phyloP scores from a whole-genome alignment of 192 early-diverging fungal genomes.

The Phlyctochytrium planicorne region DNA sequence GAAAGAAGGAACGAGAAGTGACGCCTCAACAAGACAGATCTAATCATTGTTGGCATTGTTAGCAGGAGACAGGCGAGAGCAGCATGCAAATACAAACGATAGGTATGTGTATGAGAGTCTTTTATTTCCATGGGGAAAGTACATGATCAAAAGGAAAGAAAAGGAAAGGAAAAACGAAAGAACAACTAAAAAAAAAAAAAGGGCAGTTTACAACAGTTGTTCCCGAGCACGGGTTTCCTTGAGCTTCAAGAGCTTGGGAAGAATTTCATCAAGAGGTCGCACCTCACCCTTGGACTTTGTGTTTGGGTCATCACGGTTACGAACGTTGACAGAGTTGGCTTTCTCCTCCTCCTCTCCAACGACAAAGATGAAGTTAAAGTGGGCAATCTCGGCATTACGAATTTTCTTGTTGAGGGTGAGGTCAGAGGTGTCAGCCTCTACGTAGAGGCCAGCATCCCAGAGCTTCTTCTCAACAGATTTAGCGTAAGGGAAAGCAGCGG shows the following conservation, averaged over 20 bases:
- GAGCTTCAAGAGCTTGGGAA: conserved; percentile 67
- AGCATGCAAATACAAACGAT: too few relatives aligned
- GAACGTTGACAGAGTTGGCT: conserved; percentile 81
- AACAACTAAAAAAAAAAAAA: too few relatives aligned
- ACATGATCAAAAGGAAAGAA: too few relatives aligned
- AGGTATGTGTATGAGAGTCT: too few relatives aligned
- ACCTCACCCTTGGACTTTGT: conserved; percentile 63
- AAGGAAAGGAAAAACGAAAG: too few relatives aligned
- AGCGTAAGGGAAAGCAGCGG: conserved; percentile 79
- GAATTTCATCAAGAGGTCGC: conserved; percentile 66
- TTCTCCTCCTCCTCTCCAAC: conserved; percentile 85
- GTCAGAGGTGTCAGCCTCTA: conserved; percentile 82
- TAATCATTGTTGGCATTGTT: too few relatives aligned
- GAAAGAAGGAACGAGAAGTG: too few relatives aligned
- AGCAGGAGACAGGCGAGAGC: too few relatives aligned
- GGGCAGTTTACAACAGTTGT: conserved; percentile 18
- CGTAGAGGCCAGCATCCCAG: conserved; percentile 73
- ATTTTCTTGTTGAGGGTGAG: conserved; percentile 97
- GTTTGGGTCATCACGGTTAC: conserved; percentile 76
- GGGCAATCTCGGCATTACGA: conserved; percentile 87
- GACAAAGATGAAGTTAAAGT: conserved; percentile 97
- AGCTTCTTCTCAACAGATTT: conserved; percentile 69
- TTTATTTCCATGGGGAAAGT: too few relatives aligned
- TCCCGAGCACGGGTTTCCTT: conserved; percentile 49
- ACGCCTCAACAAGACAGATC: too few relatives aligned